Base-by-base conservation (phyloP, 2,329 filamentous ascomycete genomes). In the Monosporascus sp. region DNA sequence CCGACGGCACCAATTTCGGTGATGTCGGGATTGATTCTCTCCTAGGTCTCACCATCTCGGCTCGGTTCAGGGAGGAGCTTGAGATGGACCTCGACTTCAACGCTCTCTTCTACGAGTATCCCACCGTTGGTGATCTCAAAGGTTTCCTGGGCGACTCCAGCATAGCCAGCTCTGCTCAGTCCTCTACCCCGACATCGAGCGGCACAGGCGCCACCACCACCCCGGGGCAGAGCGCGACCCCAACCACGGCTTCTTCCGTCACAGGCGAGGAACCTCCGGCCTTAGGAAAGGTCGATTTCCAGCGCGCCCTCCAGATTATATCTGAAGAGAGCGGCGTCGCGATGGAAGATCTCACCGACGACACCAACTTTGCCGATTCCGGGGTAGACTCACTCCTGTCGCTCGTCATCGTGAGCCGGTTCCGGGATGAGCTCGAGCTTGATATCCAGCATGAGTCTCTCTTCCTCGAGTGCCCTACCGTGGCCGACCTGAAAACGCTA, bases 1-100 rank as follows among this genome's bases (percentile, higher is more conserved):
- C 53, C 9, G 64, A 70, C 27, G 57, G 57, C 14, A 62, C 57
- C 5, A 44, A 47, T 14, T 70, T 72, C 47, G 59, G 52, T 1
- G 65, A 69, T 38, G 45, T 69, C 5, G 70, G 70, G 5, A 54
- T 73, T 20, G 70, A 72, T 52, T 69, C 65, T 7, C 62, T 73
- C 6, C 56, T 72, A 20, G 56, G 57, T 1, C 54, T 72, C 27
- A 64, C 63, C 2, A 67, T 72, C 37, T 56, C 62, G 0, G 63
- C 59, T 11, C 60, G 67, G 6, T 65, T 72, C 53, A 59, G 59
- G 15, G 66, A 70, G 42, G 62, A 70, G 50, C 57, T 72, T 7
- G 62, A 60, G 7, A 24, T 67, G 24, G 64, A 67, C 24, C 47
- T 70, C 20, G 55, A 61, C 44, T 60, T 58, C 47, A 57, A 57